A percentile compares a stretch with the other conserved stretches of the same genome.
phyloP scores from a whole-genome alignment of 2,329 filamentous ascomycete species.

The Raffaelea arxii region DNA sequence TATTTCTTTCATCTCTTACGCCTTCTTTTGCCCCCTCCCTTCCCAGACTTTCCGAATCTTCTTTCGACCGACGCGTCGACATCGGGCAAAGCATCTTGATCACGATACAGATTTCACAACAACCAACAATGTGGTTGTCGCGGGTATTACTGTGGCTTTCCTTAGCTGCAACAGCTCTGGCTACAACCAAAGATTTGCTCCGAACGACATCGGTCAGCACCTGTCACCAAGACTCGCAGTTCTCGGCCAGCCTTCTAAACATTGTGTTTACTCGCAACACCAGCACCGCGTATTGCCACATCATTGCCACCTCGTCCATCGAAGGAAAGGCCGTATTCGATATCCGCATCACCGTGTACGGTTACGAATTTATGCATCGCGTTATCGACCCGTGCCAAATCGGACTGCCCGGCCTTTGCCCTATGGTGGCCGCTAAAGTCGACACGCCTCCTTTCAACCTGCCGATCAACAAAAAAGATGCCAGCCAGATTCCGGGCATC shows the following conservation, averaged over 20 bases:
- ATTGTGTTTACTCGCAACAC: constrained; percentile 60
- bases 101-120: too few species aligned
- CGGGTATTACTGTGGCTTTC: too few species aligned
- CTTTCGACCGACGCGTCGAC: too few species aligned
- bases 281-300: constrained; percentile 52
- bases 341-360: constrained; percentile 62
- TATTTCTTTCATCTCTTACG: too few species aligned
- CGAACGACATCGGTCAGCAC: constrained; percentile 54
- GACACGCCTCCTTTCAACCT: constrained; percentile 43
- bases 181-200: constrained; percentile 26
- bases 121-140: too few species aligned
- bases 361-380: constrained; percentile 51
- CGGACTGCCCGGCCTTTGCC: constrained; percentile 60
- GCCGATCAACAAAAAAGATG: constrained; percentile 40
- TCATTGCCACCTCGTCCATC: constrained; percentile 63
- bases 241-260: constrained; percentile 70
- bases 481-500: constrained; percentile 59
- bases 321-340: constrained; percentile 63
- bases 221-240: constrained; percentile 65
- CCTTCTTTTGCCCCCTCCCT: too few species aligned
- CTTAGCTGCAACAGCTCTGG: too few species aligned
- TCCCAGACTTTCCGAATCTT: too few species aligned
- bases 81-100: too few species aligned
- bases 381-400: constrained; percentile 59
- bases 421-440: constrained; percentile 61